These are phyloP conservation scores for Brassica juncea DNA, from an alignment of 345 rosid species.

Conservation along the genomic window DNA sequence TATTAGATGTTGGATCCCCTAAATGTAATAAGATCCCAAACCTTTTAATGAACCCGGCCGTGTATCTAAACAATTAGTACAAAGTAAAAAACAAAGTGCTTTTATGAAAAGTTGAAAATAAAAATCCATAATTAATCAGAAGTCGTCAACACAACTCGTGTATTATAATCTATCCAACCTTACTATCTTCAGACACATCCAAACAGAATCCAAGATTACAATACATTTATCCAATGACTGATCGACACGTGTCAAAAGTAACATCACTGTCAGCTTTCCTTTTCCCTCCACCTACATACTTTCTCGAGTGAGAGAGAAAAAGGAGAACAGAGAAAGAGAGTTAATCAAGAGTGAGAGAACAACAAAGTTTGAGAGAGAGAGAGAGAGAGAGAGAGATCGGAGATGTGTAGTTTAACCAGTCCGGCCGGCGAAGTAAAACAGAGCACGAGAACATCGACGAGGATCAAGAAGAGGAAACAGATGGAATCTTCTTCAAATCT, in stretches of 20 bases:
- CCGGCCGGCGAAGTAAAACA: slow-evolving; percentile 30
- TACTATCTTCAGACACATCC: slow-evolving; percentile 35
- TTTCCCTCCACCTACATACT: slow-evolving; percentile 31
- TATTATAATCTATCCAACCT: slow-evolving; percentile 34
- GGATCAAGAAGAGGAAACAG: slow-evolving; percentile 32
- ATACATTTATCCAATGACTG: neutral
- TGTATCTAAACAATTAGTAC: neutral
- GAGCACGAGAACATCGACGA: slow-evolving; percentile 22
- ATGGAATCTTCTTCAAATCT: slow-evolving; percentile 22
- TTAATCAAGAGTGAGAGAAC: slow-evolving; percentile 8
- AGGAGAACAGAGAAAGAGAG: slow-evolving; percentile 13
- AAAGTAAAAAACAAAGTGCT: neutral
- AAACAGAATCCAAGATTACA: slow-evolving; percentile 47
- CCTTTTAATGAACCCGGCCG: neutral
- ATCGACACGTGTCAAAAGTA: slow-evolving; percentile 33
- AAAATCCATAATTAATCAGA: slow-evolving; percentile 17
- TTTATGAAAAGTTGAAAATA: neutral
- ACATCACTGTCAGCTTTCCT: slow-evolving; percentile 25
- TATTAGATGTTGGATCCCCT: neutral
- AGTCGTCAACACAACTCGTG: neutral
- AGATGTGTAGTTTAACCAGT: slow-evolving; percentile 42
- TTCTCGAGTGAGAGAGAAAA: slow-evolving; percentile 24
- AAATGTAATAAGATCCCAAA: neutral
- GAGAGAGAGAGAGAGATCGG: slow-evolving; percentile 23
- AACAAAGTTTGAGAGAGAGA: slow-evolving; percentile 8